These are phyloP conservation scores for Penicillium griseofulvum DNA, from an alignment of 2,329 filamentous ascomycete genomes.

Conservation along the genomic window DNA sequence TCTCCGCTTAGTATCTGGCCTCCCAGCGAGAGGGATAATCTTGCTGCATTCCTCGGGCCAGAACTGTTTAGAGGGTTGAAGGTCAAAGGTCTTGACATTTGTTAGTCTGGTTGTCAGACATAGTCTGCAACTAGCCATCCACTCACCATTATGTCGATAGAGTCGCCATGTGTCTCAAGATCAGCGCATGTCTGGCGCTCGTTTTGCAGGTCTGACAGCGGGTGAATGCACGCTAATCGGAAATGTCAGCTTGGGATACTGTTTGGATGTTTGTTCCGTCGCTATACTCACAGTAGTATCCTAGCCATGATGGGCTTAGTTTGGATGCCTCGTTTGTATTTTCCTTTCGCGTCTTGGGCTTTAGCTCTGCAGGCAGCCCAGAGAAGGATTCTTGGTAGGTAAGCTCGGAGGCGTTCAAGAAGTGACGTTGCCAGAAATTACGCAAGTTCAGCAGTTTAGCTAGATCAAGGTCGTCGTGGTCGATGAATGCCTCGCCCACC, in stretches of 20 bases:
- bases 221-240: constrained; percentile 37
- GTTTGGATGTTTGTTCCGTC: neutral
- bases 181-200: constrained; percentile 39
- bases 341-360: constrained; percentile 20
- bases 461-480: constrained; percentile 26
- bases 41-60: constrained; percentile 31
- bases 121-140: constrained; percentile 16
- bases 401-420: constrained; percentile 30
- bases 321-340: constrained; percentile 2
- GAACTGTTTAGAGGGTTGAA: constrained; percentile 18
- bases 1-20: neutral
- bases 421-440: constrained; percentile 44
- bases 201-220: constrained; percentile 25
- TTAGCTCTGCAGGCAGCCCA: constrained; percentile 14
- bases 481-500: constrained; percentile 13
- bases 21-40: constrained; percentile 18
- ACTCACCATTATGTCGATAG: constrained; percentile 28
- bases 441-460: constrained; percentile 38
- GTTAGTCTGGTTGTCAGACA: constrained; percentile 1
- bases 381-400: constrained; percentile 28
- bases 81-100: constrained; percentile 21
- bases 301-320: constrained; percentile 30
- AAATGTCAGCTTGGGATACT: constrained; percentile 3
- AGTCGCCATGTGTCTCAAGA: constrained; percentile 21
- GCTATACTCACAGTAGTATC: constrained; percentile 33